Evolutionary conservation across 768 basidiomycete genomes (phyloP).

Genomic region (Dictyophora rubrovolvata): DNA sequence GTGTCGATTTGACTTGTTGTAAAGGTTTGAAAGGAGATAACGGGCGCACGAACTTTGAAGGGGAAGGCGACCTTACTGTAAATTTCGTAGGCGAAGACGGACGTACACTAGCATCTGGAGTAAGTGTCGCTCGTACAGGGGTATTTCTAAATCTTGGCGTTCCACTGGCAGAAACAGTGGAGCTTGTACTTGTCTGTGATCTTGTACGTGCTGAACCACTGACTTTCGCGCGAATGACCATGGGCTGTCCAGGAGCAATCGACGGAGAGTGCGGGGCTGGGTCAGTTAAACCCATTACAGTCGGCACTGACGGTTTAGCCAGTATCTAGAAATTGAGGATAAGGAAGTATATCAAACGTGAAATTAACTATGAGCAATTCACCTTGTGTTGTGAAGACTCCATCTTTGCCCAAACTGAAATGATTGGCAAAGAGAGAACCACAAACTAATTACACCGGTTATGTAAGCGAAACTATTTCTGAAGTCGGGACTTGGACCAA

Average conservation of each 20-base stretch:
- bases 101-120: background rate
- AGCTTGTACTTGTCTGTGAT: background rate
- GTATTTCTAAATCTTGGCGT: background rate
- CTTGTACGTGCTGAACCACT: conserved; percentile 2
- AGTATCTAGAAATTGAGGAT: background rate
- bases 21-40: conserved; percentile 1
- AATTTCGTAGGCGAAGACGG: background rate
- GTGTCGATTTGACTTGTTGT: background rate
- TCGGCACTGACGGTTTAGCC: background rate
- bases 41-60: conserved; percentile 8
- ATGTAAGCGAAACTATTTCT: background rate
- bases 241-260: background rate
- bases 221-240: conserved; percentile 4
- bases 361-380: background rate
- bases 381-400: conserved; percentile 7
- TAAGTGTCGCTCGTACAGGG: background rate
- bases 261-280: background rate
- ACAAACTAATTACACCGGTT: background rate
- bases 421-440: background rate
- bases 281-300: background rate
- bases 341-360: background rate
- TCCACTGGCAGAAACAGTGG: background rate
- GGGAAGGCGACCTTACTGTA: conserved; percentile 7
- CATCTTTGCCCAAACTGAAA: background rate
- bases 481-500: too few relatives aligned